A percentile compares a stretch with the other conserved stretches of the same genome.
Conservation (phyloP, 305 asterid genomes). For the Rubia balearica region DNA sequence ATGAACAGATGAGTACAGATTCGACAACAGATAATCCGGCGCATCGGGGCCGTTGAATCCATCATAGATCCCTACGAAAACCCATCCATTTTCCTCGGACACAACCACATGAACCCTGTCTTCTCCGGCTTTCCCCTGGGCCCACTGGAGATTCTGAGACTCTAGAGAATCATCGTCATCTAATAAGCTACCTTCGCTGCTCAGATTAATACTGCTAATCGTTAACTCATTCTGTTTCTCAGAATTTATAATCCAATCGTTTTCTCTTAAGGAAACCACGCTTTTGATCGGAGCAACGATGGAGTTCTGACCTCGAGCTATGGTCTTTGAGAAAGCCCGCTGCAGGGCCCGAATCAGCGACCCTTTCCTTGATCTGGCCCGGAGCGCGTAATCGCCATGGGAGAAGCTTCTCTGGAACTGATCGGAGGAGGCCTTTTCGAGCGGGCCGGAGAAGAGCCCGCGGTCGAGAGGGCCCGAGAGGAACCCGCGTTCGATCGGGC, state of each 20-base stretch:
- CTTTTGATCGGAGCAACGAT: conserved; percentile 85
- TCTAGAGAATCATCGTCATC: conserved; percentile 60
- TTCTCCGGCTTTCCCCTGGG: conserved; percentile 92
- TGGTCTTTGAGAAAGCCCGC: conserved; percentile 66
- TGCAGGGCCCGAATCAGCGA: conserved; percentile 53
- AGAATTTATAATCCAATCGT: conserved; percentile 48
- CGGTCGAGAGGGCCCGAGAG: conserved; percentile 86
- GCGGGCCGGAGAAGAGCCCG: conserved; percentile 63
- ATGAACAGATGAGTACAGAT: conserved; percentile 66
- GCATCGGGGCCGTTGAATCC: conserved; percentile 98
- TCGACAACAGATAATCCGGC: conserved; percentile 73
- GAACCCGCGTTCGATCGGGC: conserved; percentile 80
- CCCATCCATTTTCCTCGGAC: conserved; percentile 86
- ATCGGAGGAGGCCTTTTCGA: conserved; percentile 49
- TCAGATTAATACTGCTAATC: conserved; percentile 52
- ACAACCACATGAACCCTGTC: conserved; percentile 90
- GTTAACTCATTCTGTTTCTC: conserved; percentile 73
- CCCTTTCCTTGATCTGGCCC: conserved; percentile 46
- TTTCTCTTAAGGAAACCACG: conserved; percentile 48
- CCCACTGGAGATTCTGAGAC: conserved; percentile 79
- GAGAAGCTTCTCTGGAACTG: conserved; percentile 76
- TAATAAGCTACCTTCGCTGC: conserved; percentile 62
- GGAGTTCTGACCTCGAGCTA: conserved; percentile 67
- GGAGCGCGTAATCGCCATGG: conserved; percentile 65
- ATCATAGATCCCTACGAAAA: conserved; percentile 87